Evolutionary conservation across 2,329 filamentous ascomycete species (phyloP).

Genomic region (Cytospora paraplurivora): DNA sequence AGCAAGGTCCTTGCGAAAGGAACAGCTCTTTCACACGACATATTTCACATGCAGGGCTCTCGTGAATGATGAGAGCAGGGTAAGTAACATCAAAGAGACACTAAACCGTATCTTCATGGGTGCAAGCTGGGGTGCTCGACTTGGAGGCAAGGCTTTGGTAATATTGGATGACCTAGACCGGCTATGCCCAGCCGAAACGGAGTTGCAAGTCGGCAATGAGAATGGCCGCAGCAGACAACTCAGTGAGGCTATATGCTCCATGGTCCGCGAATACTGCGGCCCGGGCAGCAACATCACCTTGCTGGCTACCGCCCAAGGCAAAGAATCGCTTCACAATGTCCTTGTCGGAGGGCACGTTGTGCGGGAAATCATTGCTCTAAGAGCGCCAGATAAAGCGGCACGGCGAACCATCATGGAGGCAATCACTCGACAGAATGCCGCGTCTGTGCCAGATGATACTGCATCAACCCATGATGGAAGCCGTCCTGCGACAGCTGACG

Average conservation of each 20-base stretch:
- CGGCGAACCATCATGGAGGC: slow-evolving; percentile 81
- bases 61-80: slow-evolving; percentile 86
- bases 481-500: slow-evolving; percentile 59
- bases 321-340: slow-evolving; percentile 88
- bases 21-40: slow-evolving; percentile 76
- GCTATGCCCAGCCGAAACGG: slow-evolving; percentile 89
- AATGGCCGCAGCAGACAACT: slow-evolving; percentile 91
- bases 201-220: slow-evolving; percentile 89
- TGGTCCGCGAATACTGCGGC: slow-evolving; percentile 82
- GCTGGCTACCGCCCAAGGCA: slow-evolving; percentile 87
- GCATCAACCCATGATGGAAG: slow-evolving; percentile 48
- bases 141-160: slow-evolving; percentile 81
- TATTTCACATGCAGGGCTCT: slow-evolving; percentile 87
- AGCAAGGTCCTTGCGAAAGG: slow-evolving; percentile 70
- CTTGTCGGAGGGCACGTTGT: slow-evolving; percentile 91
- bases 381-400: slow-evolving; percentile 90
- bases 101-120: slow-evolving; percentile 81
- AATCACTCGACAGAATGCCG: slow-evolving; percentile 62
- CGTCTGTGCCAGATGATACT: slow-evolving; percentile 42
- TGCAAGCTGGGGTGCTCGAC: slow-evolving; percentile 86
- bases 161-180: slow-evolving; percentile 93
- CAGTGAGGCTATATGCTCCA: slow-evolving; percentile 82
- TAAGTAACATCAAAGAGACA: slow-evolving; percentile 89
- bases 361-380: slow-evolving; percentile 84
- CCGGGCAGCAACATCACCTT: slow-evolving; percentile 80